Evolutionary conservation across 352 stramenopile genomes (phyloP).

Genomic region (Globisporangium nodosum): DNA sequence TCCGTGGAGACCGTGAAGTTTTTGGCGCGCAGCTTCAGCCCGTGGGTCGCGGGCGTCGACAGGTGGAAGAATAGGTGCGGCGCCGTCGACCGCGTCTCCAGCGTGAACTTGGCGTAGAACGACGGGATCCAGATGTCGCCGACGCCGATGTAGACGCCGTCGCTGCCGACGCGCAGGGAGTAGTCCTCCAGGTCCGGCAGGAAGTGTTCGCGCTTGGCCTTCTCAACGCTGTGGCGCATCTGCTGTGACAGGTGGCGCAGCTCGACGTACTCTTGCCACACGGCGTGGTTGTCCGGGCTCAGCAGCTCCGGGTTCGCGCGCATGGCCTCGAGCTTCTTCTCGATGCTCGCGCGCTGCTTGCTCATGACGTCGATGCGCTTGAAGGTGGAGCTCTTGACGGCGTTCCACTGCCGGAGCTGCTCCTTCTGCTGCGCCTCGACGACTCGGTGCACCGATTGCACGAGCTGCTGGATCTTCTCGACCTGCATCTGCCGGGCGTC

Average conservation of each 20-base stretch:
- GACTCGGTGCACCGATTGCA: slow-evolving; percentile 44
- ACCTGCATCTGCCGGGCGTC: slow-evolving; percentile 16
- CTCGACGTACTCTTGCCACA: slow-evolving; percentile 71
- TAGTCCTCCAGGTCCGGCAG: slow-evolving; percentile 59
- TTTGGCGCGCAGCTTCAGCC: slow-evolving; percentile 53
- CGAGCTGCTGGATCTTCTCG: slow-evolving; percentile 41
- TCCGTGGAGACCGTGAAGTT: slow-evolving; percentile 70
- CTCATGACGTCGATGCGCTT: slow-evolving; percentile 65
- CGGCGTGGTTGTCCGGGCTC: slow-evolving; percentile 35
- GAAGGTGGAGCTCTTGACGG: slow-evolving; percentile 46
- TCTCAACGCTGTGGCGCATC: slow-evolving; percentile 51
- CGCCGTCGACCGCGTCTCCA: slow-evolving; percentile 52
- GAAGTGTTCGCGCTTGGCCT: slow-evolving; percentile 64
- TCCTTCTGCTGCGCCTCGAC: slow-evolving; percentile 40
- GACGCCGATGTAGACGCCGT: slow-evolving; percentile 66
- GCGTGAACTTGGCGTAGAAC: slow-evolving; percentile 64
- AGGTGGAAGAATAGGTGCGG: slow-evolving; percentile 65
- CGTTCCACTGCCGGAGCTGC: slow-evolving; percentile 42
- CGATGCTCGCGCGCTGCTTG: slow-evolving; percentile 52
- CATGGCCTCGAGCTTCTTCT: slow-evolving; percentile 60
- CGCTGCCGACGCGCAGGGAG: slow-evolving; percentile 54
- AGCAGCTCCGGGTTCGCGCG: slow-evolving; percentile 28
- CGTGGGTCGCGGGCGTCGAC: slow-evolving; percentile 42
- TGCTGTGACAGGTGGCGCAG: slow-evolving; percentile 56
- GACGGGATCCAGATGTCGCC: slow-evolving; percentile 70